These are phyloP conservation scores for Skeletonema grethae DNA, from an alignment of 108 stramenopile species.

Conservation along the genomic window DNA sequence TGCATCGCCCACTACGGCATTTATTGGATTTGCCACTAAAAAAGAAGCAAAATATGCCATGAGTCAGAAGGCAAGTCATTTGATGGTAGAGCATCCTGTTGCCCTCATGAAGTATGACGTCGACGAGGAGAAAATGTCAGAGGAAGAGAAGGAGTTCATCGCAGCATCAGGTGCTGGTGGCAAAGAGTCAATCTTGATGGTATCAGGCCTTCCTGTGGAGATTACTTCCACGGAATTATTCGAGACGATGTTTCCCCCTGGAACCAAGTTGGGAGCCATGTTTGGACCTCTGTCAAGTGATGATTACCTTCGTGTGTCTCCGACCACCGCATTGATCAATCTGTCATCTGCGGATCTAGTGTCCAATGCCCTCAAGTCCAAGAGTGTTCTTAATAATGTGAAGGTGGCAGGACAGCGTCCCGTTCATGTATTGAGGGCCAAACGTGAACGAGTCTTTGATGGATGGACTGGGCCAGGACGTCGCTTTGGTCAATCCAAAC, in stretches of 20 bases:
- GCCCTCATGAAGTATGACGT: constrained; percentile 27
- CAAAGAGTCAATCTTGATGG: constrained; percentile 53
- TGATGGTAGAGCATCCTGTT: constrained; percentile 32
- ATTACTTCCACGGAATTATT: constrained; percentile 51
- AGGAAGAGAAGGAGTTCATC: constrained; percentile 52
- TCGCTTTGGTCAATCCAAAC: constrained; percentile 47
- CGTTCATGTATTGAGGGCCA: constrained; percentile 68
- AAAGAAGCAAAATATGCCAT: constrained; percentile 53
- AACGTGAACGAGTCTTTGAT: constrained; percentile 67
- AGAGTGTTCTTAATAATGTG: constrained; percentile 54
- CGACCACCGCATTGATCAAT: constrained; percentile 63
- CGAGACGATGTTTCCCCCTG: constrained; percentile 59
- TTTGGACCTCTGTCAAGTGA: constrained; percentile 56
- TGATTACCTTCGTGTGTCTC: constrained; percentile 61
- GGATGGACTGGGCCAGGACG: constrained; percentile 49
- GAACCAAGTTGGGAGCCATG: constrained; percentile 57
- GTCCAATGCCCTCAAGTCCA: constrained; percentile 56
- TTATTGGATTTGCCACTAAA: constrained; percentile 68
- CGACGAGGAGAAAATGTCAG: constrained; percentile 30
- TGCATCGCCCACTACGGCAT: constrained; percentile 73
- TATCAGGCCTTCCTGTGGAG: constrained; percentile 61
- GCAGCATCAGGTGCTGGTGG: constrained; percentile 21
- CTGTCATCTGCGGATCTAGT: constrained; percentile 66
- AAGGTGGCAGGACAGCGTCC: constrained; percentile 56
- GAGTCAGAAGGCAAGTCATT: constrained; percentile 18